Percentiles rank a stretch among this genome's conserved stretches.
Conservation (phyloP, 805 yeast genomes). For the Lipomyces yamanashiensis region DNA sequence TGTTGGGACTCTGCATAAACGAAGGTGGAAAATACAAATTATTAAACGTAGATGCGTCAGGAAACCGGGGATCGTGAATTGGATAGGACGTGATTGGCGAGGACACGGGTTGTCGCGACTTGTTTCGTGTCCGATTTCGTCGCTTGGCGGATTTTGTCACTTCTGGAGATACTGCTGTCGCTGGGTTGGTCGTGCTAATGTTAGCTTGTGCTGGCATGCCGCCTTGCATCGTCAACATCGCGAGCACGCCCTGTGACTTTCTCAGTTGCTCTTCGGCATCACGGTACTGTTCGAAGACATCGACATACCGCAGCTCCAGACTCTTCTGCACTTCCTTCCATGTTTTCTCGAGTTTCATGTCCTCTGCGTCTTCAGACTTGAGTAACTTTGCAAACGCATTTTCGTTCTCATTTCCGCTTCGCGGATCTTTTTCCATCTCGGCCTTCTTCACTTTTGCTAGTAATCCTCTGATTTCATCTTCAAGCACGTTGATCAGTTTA, state of each 20-base stretch:
- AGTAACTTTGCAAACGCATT: slow-evolving; percentile 38
- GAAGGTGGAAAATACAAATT: slow-evolving; percentile 23
- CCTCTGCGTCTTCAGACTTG: slow-evolving; percentile 39
- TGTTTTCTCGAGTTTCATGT: slow-evolving; percentile 41
- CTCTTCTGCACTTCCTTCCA: slow-evolving; percentile 47
- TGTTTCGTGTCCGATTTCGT: slow-evolving; percentile 25
- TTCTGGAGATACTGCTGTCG: slow-evolving; percentile 10
- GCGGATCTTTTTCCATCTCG: slow-evolving; percentile 26
- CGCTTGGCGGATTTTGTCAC: slow-evolving; percentile 29
- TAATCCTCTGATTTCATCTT: slow-evolving; percentile 25
- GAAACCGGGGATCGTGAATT: slow-evolving; percentile 37
- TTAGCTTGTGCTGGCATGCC: background rate
- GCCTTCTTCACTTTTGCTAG: slow-evolving; percentile 28
- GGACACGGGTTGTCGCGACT: slow-evolving; percentile 26
- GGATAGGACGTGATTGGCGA: slow-evolving; percentile 37
- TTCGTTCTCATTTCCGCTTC: slow-evolving; percentile 33
- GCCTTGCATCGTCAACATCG: slow-evolving; percentile 29
- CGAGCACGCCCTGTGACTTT: slow-evolving; percentile 31
- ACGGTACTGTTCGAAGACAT: slow-evolving; percentile 44
- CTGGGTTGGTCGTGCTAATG: too few relatives aligned
- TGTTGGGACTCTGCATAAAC: background rate
- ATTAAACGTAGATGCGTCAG: slow-evolving; percentile 38
- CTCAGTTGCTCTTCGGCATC: slow-evolving; percentile 38
- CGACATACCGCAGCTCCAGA: slow-evolving; percentile 46
- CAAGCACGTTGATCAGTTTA: slow-evolving; percentile 25